Percentiles rank a stretch among this genome's conserved stretches.
phyloP scores from a whole-genome alignment of 2,329 filamentous ascomycete species.

The Aureobasidium sp. region DNA sequence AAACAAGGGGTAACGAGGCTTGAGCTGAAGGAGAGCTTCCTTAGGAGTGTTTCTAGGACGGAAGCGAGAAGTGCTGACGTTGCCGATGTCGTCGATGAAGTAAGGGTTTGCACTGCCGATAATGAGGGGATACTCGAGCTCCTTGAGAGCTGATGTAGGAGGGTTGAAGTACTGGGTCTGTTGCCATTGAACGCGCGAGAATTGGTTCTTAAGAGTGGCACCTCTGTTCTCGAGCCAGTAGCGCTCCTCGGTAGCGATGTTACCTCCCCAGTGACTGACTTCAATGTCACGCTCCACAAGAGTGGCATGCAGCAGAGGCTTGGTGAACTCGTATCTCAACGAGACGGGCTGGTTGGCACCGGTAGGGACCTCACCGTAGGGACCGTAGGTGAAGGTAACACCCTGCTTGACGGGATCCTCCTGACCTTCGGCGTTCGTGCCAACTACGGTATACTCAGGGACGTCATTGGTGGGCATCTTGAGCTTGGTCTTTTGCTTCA shows the following conservation, averaged over 20 bases:
- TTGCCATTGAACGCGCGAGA: constrained; percentile 44
- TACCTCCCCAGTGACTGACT: constrained; percentile 96
- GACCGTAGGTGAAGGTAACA: constrained; percentile 79
- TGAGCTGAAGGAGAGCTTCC: constrained; percentile 71
- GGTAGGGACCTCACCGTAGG: constrained; percentile 75
- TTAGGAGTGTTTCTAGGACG: constrained; percentile 51
- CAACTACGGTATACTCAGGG: constrained; percentile 69
- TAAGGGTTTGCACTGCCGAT: constrained; percentile 80
- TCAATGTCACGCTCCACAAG: constrained; percentile 85
- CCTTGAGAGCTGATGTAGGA: constrained; percentile 70
- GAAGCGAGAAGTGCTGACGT: constrained; percentile 90
- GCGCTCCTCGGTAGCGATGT: constrained; percentile 88
- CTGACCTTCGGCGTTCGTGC: constrained; percentile 52
- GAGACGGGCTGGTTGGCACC: constrained; percentile 65
- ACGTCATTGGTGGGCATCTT: constrained; percentile 74
- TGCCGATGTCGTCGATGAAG: constrained; percentile 93
- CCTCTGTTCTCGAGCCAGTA: constrained; percentile 84
- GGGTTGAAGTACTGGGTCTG: constrained; percentile 61
- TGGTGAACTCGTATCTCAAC: constrained; percentile 92
- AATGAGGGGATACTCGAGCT: constrained; percentile 71
- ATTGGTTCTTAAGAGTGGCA: constrained; percentile 57
- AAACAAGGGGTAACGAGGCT: constrained; percentile 92
- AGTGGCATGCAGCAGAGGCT: constrained; percentile 74
- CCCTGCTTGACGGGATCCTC: constrained; percentile 76
- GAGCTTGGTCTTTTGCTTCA: constrained; percentile 95